Percentiles rank a stretch among this genome's conserved stretches.
Evolutionary conservation across 177 flowering plant species (phyloP).

Genomic region (Vitis hybrid): DNA sequence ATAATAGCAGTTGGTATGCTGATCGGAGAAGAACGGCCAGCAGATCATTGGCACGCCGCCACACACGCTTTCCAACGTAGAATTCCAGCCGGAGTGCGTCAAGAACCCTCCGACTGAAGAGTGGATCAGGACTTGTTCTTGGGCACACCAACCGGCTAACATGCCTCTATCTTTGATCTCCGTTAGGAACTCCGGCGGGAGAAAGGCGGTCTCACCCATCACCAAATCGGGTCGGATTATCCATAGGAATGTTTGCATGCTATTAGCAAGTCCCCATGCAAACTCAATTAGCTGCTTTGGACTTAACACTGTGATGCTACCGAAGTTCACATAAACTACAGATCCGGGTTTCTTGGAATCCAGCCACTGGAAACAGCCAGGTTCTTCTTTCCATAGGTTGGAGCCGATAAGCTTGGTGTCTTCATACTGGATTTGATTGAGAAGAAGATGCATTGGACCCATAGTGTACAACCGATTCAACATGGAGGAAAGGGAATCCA

Average conservation of each 20-base stretch:
- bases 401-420: slow-evolving; percentile 15
- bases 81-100: slow-evolving; percentile 54
- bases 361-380: slow-evolving; percentile 32
- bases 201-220: slow-evolving; percentile 21
- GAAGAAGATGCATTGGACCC: slow-evolving; percentile 29
- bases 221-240: slow-evolving; percentile 34
- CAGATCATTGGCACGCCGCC: slow-evolving; percentile 40
- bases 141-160: slow-evolving; percentile 44
- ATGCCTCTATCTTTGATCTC: slow-evolving; percentile 33
- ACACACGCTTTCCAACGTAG: slow-evolving; percentile 29
- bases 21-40: slow-evolving; percentile 51
- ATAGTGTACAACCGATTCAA: slow-evolving; percentile 23
- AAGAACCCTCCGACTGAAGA: slow-evolving; percentile 38
- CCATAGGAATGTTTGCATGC: slow-evolving; percentile 36
- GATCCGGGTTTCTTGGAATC: slow-evolving; percentile 24
- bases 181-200: slow-evolving; percentile 23
- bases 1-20: slow-evolving; percentile 34
- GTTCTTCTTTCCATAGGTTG: slow-evolving; percentile 36
- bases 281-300: slow-evolving; percentile 30
- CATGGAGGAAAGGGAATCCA: slow-evolving; percentile 24
- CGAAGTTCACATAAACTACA: slow-evolving; percentile 43
- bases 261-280: slow-evolving; percentile 49
- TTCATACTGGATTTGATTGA: background rate
- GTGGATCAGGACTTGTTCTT: slow-evolving; percentile 42
- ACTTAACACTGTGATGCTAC: slow-evolving; percentile 33